phyloP scores from a whole-genome alignment of 192 early-diverging fungal genomes.

The Coemansia sp. region DNA sequence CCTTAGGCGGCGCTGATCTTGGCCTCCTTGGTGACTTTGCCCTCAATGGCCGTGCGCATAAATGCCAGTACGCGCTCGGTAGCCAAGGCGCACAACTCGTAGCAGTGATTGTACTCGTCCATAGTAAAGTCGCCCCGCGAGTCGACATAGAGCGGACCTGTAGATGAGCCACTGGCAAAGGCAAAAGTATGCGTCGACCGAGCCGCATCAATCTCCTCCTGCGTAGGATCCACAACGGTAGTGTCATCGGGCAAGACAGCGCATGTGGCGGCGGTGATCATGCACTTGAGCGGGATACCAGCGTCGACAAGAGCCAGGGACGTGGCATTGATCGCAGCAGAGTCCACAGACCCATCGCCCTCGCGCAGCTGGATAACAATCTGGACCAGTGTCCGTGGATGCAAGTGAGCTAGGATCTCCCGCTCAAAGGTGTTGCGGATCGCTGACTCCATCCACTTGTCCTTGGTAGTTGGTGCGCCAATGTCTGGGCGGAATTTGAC shows the following conservation, averaged over 20 bases:
- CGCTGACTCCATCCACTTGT: conserved; percentile 72
- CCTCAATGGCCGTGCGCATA: conserved; percentile 66
- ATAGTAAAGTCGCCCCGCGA: conserved; percentile 76
- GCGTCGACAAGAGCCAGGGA: conserved; percentile 89
- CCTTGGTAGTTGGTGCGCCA: conserved; percentile 67
- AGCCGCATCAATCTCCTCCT: conserved; percentile 69
- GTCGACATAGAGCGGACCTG: conserved; percentile 61
- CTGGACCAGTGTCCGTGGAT: conserved; percentile 86
- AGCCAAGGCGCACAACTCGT: conserved; percentile 40
- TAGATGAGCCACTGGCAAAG: conserved; percentile 46
- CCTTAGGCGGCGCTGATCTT: conserved; percentile 18
- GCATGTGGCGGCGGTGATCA: conserved; percentile 72
- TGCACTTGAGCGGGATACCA: conserved; percentile 76
- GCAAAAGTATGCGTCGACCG: conserved; percentile 84
- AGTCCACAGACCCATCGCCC: conserved; percentile 81
- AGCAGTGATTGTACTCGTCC: conserved; percentile 55
- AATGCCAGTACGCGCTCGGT: conserved; percentile 60
- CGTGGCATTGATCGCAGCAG: conserved; percentile 83
- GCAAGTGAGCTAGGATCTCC: conserved; percentile 72
- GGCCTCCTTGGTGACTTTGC: conserved; percentile 47
- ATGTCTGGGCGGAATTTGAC: conserved; percentile 74
- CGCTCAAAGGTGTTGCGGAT: conserved; percentile 77
- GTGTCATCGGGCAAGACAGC: conserved; percentile 62
- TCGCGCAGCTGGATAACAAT: conserved; percentile 85
- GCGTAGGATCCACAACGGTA: conserved; percentile 79